These are phyloP conservation scores for Colletotrichum sp. DNA, from an alignment of 2,329 filamentous ascomycete genomes.

Conservation along the genomic window DNA sequence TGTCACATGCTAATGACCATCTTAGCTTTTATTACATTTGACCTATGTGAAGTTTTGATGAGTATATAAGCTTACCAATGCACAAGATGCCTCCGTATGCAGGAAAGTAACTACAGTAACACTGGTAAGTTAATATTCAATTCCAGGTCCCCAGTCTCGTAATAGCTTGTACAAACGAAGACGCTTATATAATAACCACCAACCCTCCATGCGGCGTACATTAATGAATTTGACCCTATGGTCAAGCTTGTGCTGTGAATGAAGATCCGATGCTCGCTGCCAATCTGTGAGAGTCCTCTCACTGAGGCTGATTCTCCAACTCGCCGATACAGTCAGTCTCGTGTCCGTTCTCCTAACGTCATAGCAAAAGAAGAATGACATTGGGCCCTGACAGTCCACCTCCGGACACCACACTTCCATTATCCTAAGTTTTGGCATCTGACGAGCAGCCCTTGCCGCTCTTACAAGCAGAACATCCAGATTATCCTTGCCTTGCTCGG, in stretches of 20 bases:
- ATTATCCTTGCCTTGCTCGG: background rate
- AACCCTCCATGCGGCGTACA: too few relatives aligned
- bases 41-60: background rate
- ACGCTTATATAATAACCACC: too few relatives aligned
- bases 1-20: background rate
- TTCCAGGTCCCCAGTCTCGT: background rate
- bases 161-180: background rate
- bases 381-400: background rate
- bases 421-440: background rate
- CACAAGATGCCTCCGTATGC: background rate
- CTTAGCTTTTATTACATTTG: background rate
- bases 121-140: background rate
- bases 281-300: rapidly evolving
- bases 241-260: background rate
- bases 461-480: background rate
- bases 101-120: background rate
- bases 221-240: background rate
- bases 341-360: background rate
- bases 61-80: background rate
- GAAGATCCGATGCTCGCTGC: background rate
- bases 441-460: background rate
- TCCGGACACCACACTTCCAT: background rate
- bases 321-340: background rate
- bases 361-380: background rate
- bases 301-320: background rate